Evolutionary conservation across 1,284 basidiomycete genomes (phyloP).

Genomic region (Ceratobasidium sp.): DNA sequence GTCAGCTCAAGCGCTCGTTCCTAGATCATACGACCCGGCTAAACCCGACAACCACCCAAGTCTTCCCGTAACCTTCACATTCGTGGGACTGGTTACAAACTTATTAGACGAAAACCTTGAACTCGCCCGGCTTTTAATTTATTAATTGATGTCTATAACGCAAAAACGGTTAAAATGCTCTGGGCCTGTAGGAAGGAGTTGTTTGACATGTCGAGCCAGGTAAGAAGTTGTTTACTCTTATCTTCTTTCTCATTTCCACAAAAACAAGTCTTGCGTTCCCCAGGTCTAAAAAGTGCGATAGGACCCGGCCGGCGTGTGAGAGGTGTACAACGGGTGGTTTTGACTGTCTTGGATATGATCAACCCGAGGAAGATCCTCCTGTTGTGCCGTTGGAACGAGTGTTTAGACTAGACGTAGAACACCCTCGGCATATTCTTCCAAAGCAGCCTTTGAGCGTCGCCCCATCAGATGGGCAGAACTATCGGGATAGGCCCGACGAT

Average conservation of each 20-base stretch:
- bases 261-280: not conserved
- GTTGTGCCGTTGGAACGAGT: not conserved
- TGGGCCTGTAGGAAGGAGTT: slow-evolving; percentile 32
- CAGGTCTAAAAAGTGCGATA: slow-evolving; percentile 40
- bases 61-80: not conserved
- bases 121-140: not conserved
- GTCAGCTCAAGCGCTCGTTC: not conserved
- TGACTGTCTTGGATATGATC: slow-evolving; percentile 36
- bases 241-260: not conserved
- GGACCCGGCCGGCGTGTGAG: slow-evolving; percentile 15
- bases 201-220: slow-evolving; percentile 18
- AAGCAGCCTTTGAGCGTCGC: not conserved
- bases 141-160: not conserved
- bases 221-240: not conserved
- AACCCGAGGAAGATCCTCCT: not conserved
- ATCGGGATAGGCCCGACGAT: not conserved
- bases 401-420: not conserved
- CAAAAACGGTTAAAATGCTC: slow-evolving; percentile 1
- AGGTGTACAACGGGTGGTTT: slow-evolving; percentile 22
- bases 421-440: not conserved
- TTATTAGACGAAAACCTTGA: not conserved
- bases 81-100: no score
- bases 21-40: not conserved
- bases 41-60: slow-evolving; percentile 5
- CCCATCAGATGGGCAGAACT: not conserved